Percentiles rank a stretch among this genome's conserved stretches.
phyloP scores from a whole-genome alignment of 2,329 filamentous ascomycete species.

The Drechmeria coniospora region DNA sequence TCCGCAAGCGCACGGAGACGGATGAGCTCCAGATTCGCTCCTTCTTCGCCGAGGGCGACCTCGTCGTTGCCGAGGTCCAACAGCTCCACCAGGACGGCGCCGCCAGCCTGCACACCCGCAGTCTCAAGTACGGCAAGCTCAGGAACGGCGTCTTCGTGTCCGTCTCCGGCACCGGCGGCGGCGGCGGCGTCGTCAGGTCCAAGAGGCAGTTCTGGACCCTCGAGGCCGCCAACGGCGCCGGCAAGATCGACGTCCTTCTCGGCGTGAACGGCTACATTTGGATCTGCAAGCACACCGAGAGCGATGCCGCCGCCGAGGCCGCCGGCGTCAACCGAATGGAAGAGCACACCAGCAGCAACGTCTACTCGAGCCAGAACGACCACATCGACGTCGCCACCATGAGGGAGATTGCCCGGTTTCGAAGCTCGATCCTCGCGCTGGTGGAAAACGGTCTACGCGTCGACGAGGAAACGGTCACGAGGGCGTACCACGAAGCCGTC shows the following conservation, averaged over 20 bases:
- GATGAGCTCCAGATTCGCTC: constrained; percentile 93
- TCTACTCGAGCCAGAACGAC: constrained; percentile 94
- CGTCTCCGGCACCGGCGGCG: constrained; percentile 70
- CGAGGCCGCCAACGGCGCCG: constrained; percentile 36
- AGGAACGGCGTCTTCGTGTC: constrained; percentile 82
- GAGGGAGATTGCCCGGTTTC: constrained; percentile 73
- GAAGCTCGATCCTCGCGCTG: constrained; percentile 67
- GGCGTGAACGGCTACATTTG: constrained; percentile 97
- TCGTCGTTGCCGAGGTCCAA: constrained; percentile 92
- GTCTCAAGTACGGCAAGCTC: constrained; percentile 86
- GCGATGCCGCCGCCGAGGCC: constrained; percentile 31
- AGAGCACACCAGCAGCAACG: constrained; percentile 67
- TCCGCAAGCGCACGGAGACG: constrained; percentile 81
- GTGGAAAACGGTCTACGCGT: constrained; percentile 72
- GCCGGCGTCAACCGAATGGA: constrained; percentile 69
- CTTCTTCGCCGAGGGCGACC: constrained; percentile 93
- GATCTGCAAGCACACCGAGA: constrained; percentile 72
- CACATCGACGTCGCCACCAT: constrained; percentile 60
- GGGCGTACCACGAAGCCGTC: constrained; percentile 67
- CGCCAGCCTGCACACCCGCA: constrained; percentile 78
- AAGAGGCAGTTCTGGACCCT: constrained; percentile 82
- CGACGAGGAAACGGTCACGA: constrained; percentile 77
- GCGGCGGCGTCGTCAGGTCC: constrained; percentile 69
- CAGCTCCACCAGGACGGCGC: constrained; percentile 71
- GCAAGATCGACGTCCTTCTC: constrained; percentile 69